Evolutionary conservation across 129 eudicot genomes (phyloP), one percentile per base, ranked within the genome.

Genomic region (Flaveria brownii): DNA sequence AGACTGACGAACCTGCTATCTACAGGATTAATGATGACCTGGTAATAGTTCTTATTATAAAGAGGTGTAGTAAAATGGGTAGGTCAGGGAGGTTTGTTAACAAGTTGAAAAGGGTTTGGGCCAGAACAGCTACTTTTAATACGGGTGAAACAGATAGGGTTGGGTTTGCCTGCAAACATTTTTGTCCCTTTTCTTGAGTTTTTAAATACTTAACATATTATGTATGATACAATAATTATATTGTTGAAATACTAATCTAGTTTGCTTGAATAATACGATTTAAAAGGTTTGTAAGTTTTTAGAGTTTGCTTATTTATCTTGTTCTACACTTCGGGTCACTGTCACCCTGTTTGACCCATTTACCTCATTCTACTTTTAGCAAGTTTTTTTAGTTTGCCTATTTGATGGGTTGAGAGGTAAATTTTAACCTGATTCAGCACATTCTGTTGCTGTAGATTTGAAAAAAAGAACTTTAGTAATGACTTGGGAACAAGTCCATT

Each of bases 21-120:
- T 95, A 95, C 85, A 87, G 94, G 83, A 89, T 95, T 86, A 95
- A 86, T 25, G 97, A 95, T 73, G 91, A 95, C 76, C 91, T 91
- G 95, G 99, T 91, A 87, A 68, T 69, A 9, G n/a, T 50, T 73
- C 3, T 13, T 62, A 62, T 62, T 43, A 51, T 15, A 70, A 69
- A 62, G 45, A 14, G 45, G 12, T 30, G 45, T 62, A 43, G 5
- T 62, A 62, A 30, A 62, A 28, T n/a, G 2, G 39, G 67, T n/a
- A 4, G 67, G n/a, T 12, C 17, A 23, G 66, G n/a, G 7, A 26
- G 39, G 6, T 60, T 62, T 28, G 43, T 10, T 62, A 62, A 26
- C 17, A 26, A 26, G 45, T 62, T 2, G 16, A 62, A 28, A 26
- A 26, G 12, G 68, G 68, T 62, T 28, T 62, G 18, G 68, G 68